These are phyloP conservation scores for Phytophthora citricola DNA, from an alignment of 352 stramenopile species.

Conservation along the genomic window DNA sequence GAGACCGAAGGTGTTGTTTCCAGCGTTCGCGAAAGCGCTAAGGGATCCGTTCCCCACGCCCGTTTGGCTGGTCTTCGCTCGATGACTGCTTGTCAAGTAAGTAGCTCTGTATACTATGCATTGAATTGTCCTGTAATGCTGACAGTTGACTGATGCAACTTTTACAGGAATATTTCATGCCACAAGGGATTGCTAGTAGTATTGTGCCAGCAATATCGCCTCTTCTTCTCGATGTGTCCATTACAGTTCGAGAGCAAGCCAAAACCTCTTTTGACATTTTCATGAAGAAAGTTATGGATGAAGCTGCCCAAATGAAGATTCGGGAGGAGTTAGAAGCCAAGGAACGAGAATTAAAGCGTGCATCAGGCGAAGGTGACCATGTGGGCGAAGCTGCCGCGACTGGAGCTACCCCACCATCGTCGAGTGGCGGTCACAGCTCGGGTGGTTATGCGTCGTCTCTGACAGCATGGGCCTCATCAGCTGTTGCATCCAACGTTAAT, in stretches of 20 bases:
- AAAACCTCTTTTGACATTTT: constrained; percentile 78
- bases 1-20: constrained; percentile 89
- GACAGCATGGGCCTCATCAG: constrained; percentile 78
- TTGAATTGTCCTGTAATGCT: background rate
- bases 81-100: constrained; percentile 81
- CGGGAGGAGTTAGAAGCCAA: constrained; percentile 69
- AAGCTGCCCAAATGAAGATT: constrained; percentile 82
- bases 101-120: constrained; percentile 3
- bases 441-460: constrained; percentile 71
- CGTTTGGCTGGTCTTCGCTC: constrained; percentile 87
- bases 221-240: constrained; percentile 80
- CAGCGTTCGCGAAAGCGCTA: constrained; percentile 84
- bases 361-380: constrained; percentile 38
- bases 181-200: constrained; percentile 70
- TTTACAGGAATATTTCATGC: constrained; percentile 74
- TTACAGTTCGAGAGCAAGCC: constrained; percentile 81
- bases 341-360: constrained; percentile 67
- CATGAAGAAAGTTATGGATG: constrained; percentile 84
- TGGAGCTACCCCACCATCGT: constrained; percentile 13
- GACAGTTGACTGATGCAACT: constrained; percentile 10
- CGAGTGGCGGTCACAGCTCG: constrained; percentile 37
- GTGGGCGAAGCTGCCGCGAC: constrained; percentile 13
- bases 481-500: constrained; percentile 69
- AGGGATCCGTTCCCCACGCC: constrained; percentile 90
- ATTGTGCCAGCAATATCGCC: constrained; percentile 82